Evolutionary conservation across 1,284 basidiomycete species (phyloP).

Genomic region (Meira miltonrushii): DNA sequence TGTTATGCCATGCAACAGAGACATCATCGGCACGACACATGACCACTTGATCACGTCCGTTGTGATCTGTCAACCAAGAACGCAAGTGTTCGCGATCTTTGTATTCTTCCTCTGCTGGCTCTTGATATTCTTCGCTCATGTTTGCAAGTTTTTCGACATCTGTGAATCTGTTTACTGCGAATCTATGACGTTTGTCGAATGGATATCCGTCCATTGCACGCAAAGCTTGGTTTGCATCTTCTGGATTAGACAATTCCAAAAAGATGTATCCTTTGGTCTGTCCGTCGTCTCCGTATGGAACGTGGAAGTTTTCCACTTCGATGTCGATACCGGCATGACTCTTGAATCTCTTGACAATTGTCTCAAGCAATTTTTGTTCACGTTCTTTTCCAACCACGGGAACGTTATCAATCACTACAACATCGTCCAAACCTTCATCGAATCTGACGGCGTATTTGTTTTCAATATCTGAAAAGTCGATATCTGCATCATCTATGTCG

Average conservation of each 20-base stretch:
- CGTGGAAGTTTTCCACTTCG: constrained; percentile 49
- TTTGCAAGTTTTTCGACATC: constrained; percentile 82
- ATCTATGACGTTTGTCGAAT: constrained; percentile 88
- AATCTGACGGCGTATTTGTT: constrained; percentile 59
- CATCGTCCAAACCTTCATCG: constrained; percentile 53
- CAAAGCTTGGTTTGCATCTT: constrained; percentile 77
- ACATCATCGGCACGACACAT: constrained; percentile 90
- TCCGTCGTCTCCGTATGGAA: constrained; percentile 52
- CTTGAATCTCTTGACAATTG: constrained; percentile 53
- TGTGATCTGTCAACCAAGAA: constrained; percentile 85
- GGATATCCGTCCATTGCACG: constrained; percentile 75
- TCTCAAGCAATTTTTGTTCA: constrained; percentile 53
- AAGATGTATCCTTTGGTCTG: constrained; percentile 66
- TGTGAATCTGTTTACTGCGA: constrained; percentile 82
- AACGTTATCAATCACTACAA: constrained; percentile 54
- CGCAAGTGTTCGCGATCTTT: constrained; percentile 75
- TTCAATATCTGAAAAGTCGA: constrained; percentile 92
- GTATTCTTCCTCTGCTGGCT: constrained; percentile 75
- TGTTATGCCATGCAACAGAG: constrained; percentile 87
- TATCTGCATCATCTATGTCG: constrained; percentile 59
- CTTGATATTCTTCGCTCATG: constrained; percentile 76
- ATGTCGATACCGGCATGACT: constrained; percentile 52
- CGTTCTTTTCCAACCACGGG: constrained; percentile 53
- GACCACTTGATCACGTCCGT: constrained; percentile 91
- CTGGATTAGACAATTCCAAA: constrained; percentile 74